These are phyloP conservation scores for Kazachstania psychrophila DNA, from an alignment of 805 yeast genomes.

Conservation along the genomic window DNA sequence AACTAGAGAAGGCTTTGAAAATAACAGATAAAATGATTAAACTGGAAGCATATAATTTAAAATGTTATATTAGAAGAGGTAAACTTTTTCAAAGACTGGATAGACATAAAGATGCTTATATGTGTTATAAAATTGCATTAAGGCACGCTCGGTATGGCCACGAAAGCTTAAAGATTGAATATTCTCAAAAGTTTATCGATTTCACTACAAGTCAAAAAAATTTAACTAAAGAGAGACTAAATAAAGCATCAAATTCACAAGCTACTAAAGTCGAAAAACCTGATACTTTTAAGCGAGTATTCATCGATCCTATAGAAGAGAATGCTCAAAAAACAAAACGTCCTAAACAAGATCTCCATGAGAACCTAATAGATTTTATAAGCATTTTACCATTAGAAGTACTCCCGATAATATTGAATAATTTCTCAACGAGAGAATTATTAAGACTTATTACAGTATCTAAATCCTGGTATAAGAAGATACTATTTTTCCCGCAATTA, in stretches of 20 bases:
- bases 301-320: constrained; percentile 20
- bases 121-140: constrained; percentile 15
- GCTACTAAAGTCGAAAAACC: not conserved
- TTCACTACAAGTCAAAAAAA: constrained; percentile 12
- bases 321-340: constrained; percentile 2
- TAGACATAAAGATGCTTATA: constrained; percentile 17
- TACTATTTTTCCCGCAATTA: constrained; percentile 13
- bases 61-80: constrained; percentile 23
- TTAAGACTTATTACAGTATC: constrained; percentile 13
- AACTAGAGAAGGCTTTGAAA: constrained; percentile 16
- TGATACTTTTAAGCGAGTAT: constrained; percentile 8
- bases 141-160: constrained; percentile 8
- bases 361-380: constrained; percentile 12
- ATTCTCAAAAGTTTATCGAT: constrained; percentile 10
- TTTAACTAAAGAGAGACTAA: constrained; percentile 8
- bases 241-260: not conserved
- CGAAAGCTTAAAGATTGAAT: constrained; percentile 7
- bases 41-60: constrained; percentile 21
- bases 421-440: constrained; percentile 16
- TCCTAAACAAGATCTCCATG: not conserved
- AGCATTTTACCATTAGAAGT: constrained; percentile 21
- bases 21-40: constrained; percentile 17
- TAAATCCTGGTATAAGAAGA: constrained; percentile 17
- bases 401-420: constrained; percentile 13
- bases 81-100: constrained; percentile 17